Evolutionary conservation across 805 yeast genomes (phyloP).

Genomic region (Wickerhamomyces rabaulensis): DNA sequence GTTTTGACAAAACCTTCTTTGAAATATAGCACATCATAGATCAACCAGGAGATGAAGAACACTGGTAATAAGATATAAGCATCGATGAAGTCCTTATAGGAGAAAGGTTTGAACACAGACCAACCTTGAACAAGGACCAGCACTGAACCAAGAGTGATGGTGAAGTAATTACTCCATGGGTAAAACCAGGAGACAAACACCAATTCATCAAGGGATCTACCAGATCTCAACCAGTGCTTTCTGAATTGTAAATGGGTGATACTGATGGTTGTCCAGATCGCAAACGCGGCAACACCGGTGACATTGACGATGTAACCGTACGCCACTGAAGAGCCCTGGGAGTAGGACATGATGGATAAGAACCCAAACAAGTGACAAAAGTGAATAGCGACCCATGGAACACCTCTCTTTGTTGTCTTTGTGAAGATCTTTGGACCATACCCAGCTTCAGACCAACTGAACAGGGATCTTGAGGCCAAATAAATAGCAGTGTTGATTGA

Average conservation of each 20-base stretch:
- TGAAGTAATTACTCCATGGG: constrained; percentile 36
- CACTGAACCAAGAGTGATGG: constrained; percentile 32
- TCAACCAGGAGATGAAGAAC: constrained; percentile 40
- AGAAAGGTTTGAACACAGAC: constrained; percentile 44
- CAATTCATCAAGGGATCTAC: constrained; percentile 55
- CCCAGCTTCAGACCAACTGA: constrained; percentile 57
- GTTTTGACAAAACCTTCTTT: constrained; percentile 34
- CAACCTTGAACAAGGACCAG: constrained; percentile 44
- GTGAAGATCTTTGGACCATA: constrained; percentile 53
- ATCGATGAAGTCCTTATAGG: constrained; percentile 47
- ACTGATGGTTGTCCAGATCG: constrained; percentile 64
- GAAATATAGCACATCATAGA: constrained; percentile 34
- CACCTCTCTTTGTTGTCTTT: constrained; percentile 50
- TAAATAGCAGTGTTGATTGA: constrained; percentile 68
- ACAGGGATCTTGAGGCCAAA: constrained; percentile 63
- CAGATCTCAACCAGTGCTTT: constrained; percentile 53
- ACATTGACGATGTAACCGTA: constrained; percentile 69
- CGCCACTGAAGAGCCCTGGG: constrained; percentile 49
- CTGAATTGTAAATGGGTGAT: constrained; percentile 63
- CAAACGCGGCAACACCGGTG: constrained; percentile 69
- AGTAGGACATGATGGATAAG: constrained; percentile 51
- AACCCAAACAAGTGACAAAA: constrained; percentile 56
- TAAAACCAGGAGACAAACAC: constrained; percentile 64
- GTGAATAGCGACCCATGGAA: constrained; percentile 59
- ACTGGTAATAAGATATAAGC: constrained; percentile 60